Conservation (phyloP, 805 yeast species). For the Groenewaldozyma tartarivorans region DNA sequence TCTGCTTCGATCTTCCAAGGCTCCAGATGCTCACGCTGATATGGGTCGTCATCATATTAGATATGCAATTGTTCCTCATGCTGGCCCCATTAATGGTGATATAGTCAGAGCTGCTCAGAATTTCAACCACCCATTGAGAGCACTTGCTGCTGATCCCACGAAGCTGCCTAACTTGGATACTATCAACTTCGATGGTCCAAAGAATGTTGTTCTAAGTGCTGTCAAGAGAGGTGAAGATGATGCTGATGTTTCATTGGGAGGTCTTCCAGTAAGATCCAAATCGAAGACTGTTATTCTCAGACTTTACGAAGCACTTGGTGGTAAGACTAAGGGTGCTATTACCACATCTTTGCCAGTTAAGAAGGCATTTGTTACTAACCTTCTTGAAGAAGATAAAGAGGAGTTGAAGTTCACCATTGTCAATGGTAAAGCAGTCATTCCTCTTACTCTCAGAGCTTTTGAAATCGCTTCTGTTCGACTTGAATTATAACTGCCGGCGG, state of each 20-base stretch:
- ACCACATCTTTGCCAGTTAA: slow-evolving; percentile 41
- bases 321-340: slow-evolving; percentile 47
- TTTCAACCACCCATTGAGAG: slow-evolving; percentile 50
- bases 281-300: slow-evolving; percentile 54
- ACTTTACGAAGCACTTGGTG: slow-evolving; percentile 84
- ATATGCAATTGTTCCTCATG: slow-evolving; percentile 78
- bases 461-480: slow-evolving; percentile 63
- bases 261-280: slow-evolving; percentile 31
- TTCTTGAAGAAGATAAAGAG: slow-evolving; percentile 17
- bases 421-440: slow-evolving; percentile 20
- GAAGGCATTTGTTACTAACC: slow-evolving; percentile 38
- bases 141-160: slow-evolving; percentile 10
- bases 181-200: slow-evolving; percentile 37
- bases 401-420: slow-evolving; percentile 3
- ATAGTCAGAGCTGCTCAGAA: slow-evolving; percentile 70
- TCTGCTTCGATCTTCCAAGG: slow-evolving; percentile 79
- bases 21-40: slow-evolving; percentile 91
- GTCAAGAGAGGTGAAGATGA: slow-evolving; percentile 87
- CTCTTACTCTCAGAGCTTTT: slow-evolving; percentile 56
- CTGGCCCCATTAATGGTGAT: slow-evolving; percentile 50
- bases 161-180: slow-evolving; percentile 9
- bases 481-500: too few relatives aligned
- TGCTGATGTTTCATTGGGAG: slow-evolving; percentile 25
- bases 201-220: slow-evolving; percentile 58
- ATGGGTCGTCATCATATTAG: slow-evolving; percentile 79